Percentiles rank a stretch among this genome's conserved stretches.
phyloP scores from a whole-genome alignment of 225 moss, liverwort and hornwort genomes.

The Thuidium tamariscinum region DNA sequence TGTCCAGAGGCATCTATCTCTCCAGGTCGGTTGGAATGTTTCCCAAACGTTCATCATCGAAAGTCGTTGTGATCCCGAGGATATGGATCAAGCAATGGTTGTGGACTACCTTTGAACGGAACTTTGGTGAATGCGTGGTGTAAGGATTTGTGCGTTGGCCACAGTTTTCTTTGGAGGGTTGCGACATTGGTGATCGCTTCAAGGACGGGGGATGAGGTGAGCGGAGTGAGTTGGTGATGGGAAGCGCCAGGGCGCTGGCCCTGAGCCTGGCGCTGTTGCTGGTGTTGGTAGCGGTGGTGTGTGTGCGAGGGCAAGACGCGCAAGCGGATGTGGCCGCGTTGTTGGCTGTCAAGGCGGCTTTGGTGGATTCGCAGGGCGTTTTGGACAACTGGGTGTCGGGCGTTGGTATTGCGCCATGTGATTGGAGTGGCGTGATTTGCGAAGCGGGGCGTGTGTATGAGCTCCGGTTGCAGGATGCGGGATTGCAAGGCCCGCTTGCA shows the following conservation, averaged over 20 bases:
- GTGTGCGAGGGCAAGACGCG: conserved; percentile 5
- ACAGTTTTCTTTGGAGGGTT: no score
- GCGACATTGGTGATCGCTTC: background rate
- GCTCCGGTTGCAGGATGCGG: conserved; percentile 21
- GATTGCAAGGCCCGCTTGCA: conserved; percentile 48
- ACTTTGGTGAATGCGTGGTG: background rate
- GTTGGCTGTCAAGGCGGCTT: conserved; percentile 36
- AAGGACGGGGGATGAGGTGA: background rate
- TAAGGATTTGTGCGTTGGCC: background rate
- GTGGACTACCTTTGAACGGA: background rate
- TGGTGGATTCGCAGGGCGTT: conserved; percentile 32
- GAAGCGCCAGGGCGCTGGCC: conserved; percentile 30
- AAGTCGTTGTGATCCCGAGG: background rate
- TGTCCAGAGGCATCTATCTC: background rate
- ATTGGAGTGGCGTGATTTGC: conserved; percentile 49
- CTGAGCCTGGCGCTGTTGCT: conserved; percentile 19
- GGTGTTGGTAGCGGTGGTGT: background rate
- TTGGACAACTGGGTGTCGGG: conserved; percentile 17
- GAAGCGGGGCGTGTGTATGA: conserved; percentile 22
- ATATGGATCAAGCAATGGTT: background rate
- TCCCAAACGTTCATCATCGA: background rate
- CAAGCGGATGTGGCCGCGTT: conserved; percentile 24
- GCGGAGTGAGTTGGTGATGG: conserved; percentile 16
- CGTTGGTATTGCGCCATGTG: conserved; percentile 28
- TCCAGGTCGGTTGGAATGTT: background rate